Evolutionary conservation across 1,284 basidiomycete species (phyloP).

Genomic region (Singerocomus inundabilis): DNA sequence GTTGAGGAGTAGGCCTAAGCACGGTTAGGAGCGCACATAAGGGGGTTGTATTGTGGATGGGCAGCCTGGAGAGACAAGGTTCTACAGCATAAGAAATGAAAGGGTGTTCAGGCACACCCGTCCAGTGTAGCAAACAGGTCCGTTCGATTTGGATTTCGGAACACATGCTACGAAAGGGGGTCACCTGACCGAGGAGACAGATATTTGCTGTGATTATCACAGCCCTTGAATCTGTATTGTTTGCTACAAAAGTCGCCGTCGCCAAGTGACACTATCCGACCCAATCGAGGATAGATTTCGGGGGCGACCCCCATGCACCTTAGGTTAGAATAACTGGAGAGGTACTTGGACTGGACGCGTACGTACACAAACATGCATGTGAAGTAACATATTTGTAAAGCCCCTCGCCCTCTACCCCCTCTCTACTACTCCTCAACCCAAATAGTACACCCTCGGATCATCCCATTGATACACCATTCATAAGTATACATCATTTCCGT

Average conservation of each 20-base stretch:
- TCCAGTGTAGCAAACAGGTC: slow-evolving; percentile 26
- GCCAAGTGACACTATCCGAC: slow-evolving; percentile 32
- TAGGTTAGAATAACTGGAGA: not conserved
- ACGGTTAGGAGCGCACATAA: slow-evolving; percentile 50
- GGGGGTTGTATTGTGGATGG: slow-evolving; percentile 38
- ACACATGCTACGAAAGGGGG: not conserved
- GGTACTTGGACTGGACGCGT: not conserved
- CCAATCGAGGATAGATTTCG: slow-evolving; percentile 38
- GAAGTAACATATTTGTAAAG: slow-evolving; percentile 49
- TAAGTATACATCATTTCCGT: too few species aligned
- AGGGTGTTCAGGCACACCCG: slow-evolving; percentile 38
- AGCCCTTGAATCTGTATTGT: slow-evolving; percentile 58
- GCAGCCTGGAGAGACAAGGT: slow-evolving; percentile 49
- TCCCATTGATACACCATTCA: too few species aligned
- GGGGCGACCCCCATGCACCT: slow-evolving; percentile 49
- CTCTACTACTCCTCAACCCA: too few species aligned
- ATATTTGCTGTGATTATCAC: slow-evolving; percentile 51
- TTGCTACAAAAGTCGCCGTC: slow-evolving; percentile 47
- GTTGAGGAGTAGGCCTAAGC: slow-evolving; percentile 42
- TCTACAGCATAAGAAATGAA: slow-evolving; percentile 50
- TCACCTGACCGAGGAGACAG: slow-evolving; percentile 41
- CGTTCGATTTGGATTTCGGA: not conserved
- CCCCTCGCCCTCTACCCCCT: too few species aligned
- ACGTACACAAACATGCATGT: slow-evolving; percentile 57
- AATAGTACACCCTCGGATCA: too few species aligned